Conservation (phyloP, 1,139 yeast genomes). For the Kurtzmaniella quercitrusa region DNA sequence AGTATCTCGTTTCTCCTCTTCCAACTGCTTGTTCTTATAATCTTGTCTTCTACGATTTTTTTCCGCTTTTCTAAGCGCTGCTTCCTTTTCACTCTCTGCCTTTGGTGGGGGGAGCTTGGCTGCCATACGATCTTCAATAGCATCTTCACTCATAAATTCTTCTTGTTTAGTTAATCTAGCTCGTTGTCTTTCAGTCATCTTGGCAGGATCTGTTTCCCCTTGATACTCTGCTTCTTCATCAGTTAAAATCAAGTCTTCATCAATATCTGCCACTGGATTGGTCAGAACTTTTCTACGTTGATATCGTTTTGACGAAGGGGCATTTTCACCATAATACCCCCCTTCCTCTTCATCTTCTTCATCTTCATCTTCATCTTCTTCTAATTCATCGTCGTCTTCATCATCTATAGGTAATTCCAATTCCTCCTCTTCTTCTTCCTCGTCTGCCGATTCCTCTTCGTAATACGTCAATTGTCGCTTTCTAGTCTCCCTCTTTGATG, state of each 20-base stretch:
- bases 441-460: constrained; percentile 26
- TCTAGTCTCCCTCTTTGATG: constrained; percentile 19
- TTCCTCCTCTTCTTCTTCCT: constrained; percentile 26
- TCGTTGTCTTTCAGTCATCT: constrained; percentile 62
- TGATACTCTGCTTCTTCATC: constrained; percentile 43
- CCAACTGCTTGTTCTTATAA: constrained; percentile 74
- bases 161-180: constrained; percentile 26
- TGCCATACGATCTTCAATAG: constrained; percentile 13
- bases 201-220: constrained; percentile 43
- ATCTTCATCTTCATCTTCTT: constrained; percentile 5
- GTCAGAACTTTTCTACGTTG: neutral
- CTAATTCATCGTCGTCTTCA: constrained; percentile 12
- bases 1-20: constrained; percentile 91
- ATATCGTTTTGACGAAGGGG: neutral
- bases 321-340: constrained; percentile 3
- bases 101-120: constrained; percentile 30
- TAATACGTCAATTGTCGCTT: constrained; percentile 31
- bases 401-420: no score
- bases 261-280: constrained; percentile 17
- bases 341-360: constrained; percentile 9
- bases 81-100: constrained; percentile 76
- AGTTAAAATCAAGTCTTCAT: constrained; percentile 37
- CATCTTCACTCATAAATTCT: constrained; percentile 9
- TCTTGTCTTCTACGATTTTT: constrained; percentile 86
- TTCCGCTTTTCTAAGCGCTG: constrained; percentile 78